Base-by-base conservation (phyloP, 2,329 filamentous ascomycete species). In the Epicoccum nigrum region DNA sequence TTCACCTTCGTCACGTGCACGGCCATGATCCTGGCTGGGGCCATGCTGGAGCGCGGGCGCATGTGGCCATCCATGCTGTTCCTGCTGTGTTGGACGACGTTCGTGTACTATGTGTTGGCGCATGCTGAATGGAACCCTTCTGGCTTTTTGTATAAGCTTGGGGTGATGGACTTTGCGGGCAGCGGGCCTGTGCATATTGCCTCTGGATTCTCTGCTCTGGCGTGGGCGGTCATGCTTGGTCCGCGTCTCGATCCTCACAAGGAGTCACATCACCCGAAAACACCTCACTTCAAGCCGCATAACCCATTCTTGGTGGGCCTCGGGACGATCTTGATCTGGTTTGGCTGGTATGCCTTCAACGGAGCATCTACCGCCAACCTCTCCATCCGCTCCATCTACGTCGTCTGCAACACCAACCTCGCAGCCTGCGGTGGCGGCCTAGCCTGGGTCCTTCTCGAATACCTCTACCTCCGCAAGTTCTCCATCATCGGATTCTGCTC, bases 81-180 rank as follows among this genome's bases (percentile, higher is more conserved):
- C 40, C 31, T 71, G 27, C 58, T 71, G n/a, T 70, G 63, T 47
- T 71, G 67, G 69, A 70, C 66, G 0, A 70, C 69, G 1, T 71
- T 70, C 15, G 69, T 70, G 2, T 70, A 72, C 50, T 70, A 71
- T n/a, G 51, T 68, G n/a, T 52, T 90, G 54, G 87, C 88, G 38
- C 89, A 88, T 74, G 90, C 87, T 83, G 90, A 88, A 37, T 91
- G 87, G 88, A 90, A 90, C 72, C 75, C 79, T 43, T 86, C 84
- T 55, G 88, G 88, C 38, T 91, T 87, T 86, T 80, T 89, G 21
- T 86, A 80, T 73, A 81, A 82, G 16, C 80, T 90, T 33, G 86
- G 86, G 39, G 83, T 85, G 20, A 82, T 89, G 60, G 88, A 91
- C 72, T 91, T 90, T 63, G 87, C 88, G 27, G 88, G 88, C 35